Conservation (phyloP, 768 basidiomycete genomes). For the Chalciporus sphaerocephalus region DNA sequence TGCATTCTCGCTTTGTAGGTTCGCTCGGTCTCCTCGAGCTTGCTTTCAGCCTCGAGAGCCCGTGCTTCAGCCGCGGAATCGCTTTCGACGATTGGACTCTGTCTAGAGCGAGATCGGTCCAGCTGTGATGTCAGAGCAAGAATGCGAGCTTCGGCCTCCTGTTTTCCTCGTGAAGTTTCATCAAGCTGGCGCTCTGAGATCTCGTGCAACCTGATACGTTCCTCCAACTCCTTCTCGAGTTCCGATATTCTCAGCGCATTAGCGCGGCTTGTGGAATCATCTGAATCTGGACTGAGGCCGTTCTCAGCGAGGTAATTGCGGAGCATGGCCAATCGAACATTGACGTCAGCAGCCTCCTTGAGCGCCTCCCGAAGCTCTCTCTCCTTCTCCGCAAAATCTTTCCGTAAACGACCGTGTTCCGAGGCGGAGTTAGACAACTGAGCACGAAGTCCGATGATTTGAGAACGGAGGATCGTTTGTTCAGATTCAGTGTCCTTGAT, state of each 20-base stretch:
- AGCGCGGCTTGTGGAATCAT: slow-evolving; percentile 38
- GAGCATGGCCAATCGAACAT: slow-evolving; percentile 71
- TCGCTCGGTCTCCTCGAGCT: slow-evolving; percentile 73
- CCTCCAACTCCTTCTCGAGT: slow-evolving; percentile 73
- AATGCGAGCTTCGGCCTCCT: slow-evolving; percentile 71
- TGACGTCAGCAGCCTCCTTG: slow-evolving; percentile 64
- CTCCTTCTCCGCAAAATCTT: slow-evolving; percentile 67
- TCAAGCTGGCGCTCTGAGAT: slow-evolving; percentile 73
- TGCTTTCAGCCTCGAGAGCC: slow-evolving; percentile 67
- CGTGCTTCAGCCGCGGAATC: slow-evolving; percentile 40
- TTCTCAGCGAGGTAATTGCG: slow-evolving; percentile 86
- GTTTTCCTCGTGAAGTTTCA: slow-evolving; percentile 58
- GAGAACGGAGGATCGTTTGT: slow-evolving; percentile 60
- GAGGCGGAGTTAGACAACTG: slow-evolving; percentile 66
- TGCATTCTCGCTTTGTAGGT: slow-evolving; percentile 75
- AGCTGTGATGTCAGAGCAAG: slow-evolving; percentile 61
- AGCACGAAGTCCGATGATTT: slow-evolving; percentile 67
- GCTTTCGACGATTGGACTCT: slow-evolving; percentile 46
- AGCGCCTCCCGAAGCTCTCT: slow-evolving; percentile 55
- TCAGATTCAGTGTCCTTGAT: slow-evolving; percentile 62
- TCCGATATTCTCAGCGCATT: slow-evolving; percentile 55
- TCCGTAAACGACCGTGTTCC: slow-evolving; percentile 65
- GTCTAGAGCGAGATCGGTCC: slow-evolving; percentile 56
- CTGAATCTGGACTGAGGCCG: slow-evolving; percentile 76
- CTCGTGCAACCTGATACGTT: slow-evolving; percentile 68